A percentile compares a stretch with the other conserved stretches of the same genome.
phyloP scores from a whole-genome alignment of 768 basidiomycete species.

The Psilocybe tampanensis region DNA sequence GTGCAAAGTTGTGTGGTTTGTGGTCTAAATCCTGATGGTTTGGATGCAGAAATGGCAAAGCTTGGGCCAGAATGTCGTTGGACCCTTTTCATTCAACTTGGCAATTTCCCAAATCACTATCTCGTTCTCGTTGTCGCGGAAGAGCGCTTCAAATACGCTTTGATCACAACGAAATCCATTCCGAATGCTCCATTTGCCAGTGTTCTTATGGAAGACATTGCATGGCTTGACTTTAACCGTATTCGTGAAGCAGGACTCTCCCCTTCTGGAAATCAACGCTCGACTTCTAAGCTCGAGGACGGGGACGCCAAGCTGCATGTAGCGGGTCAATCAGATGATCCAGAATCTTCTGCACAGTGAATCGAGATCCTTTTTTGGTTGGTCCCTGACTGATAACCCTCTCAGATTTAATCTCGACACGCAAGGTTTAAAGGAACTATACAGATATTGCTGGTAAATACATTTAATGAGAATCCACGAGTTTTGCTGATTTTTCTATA shows the following conservation, averaged over 20 bases:
- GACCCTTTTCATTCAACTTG: slow-evolving; percentile 74
- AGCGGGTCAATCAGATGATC: not conserved
- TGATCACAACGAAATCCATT: slow-evolving; percentile 67
- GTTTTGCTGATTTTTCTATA: slow-evolving; percentile 27
- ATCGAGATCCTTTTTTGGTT: not conserved
- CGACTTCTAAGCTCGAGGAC: slow-evolving; percentile 3
- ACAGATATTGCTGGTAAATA: slow-evolving; percentile 83
- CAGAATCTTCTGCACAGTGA: slow-evolving; percentile 20
- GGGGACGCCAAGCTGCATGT: not conserved
- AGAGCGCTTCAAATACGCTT: slow-evolving; percentile 76
- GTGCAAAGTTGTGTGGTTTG: slow-evolving; percentile 2
- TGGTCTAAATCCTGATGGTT: slow-evolving; percentile 1
- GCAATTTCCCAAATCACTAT: slow-evolving; percentile 79
- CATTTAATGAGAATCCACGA: not conserved
- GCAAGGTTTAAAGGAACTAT: slow-evolving; percentile 74
- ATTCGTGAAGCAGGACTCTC: slow-evolving; percentile 52
- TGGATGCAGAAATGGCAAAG: slow-evolving; percentile 61
- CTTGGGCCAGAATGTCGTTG: slow-evolving; percentile 66
- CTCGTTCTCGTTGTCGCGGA: slow-evolving; percentile 84
- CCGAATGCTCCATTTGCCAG: slow-evolving; percentile 56
- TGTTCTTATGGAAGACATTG: slow-evolving; percentile 76
- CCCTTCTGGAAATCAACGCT: not conserved
- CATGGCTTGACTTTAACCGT: slow-evolving; percentile 74
- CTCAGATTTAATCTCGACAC: slow-evolving; percentile 70
- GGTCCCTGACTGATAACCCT: not conserved